Evolutionary conservation across 495 filamentous ascomycete genomes (phyloP).

Genomic region (Thermothielavioides terrestris): DNA sequence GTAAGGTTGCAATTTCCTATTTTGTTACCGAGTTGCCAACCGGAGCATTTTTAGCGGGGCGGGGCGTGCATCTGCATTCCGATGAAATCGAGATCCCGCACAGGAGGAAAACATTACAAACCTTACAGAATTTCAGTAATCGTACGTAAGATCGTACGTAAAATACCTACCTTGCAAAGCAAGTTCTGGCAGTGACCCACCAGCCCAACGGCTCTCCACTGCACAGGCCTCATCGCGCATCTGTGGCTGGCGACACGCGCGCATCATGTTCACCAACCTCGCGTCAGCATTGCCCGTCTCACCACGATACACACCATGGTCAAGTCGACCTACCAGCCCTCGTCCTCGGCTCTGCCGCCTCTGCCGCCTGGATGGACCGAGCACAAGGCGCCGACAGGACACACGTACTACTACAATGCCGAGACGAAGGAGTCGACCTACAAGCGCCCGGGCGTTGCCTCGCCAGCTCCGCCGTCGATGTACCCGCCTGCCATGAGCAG

Average conservation of each 20-base stretch:
- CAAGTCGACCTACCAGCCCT: constrained; percentile 55
- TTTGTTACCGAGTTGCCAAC: no score
- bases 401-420: constrained; percentile 85
- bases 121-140: no score
- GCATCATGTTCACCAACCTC: neutral
- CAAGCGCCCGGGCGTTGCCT: constrained; percentile 48
- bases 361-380: constrained; percentile 82
- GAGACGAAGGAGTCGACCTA: constrained; percentile 84
- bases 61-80: no score
- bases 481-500: constrained; percentile 27
- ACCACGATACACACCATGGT: constrained; percentile 36
- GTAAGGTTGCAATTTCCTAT: no score
- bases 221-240: no score
- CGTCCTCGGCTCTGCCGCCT: constrained; percentile 38
- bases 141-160: no score
- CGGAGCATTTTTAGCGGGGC: no score
- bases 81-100: no score
- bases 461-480: constrained; percentile 18
- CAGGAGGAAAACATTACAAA: no score
- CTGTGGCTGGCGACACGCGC: neutral
- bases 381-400: constrained; percentile 83
- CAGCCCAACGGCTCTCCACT: no score
- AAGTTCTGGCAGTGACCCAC: no score
- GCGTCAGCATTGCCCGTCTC: neutral
- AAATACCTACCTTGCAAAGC: no score